Base-by-base conservation (phyloP, 2,329 filamentous ascomycete genomes). In the Neonectria ditissima region DNA sequence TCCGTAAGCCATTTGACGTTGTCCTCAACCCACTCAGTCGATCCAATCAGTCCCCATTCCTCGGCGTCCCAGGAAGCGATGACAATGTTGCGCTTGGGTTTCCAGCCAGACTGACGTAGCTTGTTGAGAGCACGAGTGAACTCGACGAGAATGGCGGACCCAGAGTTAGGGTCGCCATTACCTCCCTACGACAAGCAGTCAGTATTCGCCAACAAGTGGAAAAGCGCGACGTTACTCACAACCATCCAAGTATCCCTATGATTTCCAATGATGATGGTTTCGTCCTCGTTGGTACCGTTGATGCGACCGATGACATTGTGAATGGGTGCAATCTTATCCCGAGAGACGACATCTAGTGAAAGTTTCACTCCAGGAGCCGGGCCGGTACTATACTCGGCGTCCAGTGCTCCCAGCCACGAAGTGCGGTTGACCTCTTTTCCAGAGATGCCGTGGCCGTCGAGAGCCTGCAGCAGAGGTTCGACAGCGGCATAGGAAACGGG, bases 21-120 rank as follows among this genome's bases (percentile, higher is more conserved):
- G 62, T 97, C 92, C 74, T 97, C 92, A 0, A 97, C 92, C 91
- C 92, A 97, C 74, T 97, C 93, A 0, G 92, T 94, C 4, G 90
- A 93, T 1, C 93, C 93, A 8, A 97, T 78, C 1, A 96, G 81
- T 0, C 91, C 92, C 71, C 95, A 95, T 77, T 97, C 93, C 76
- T 92, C 90, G 0, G 85, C 89, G 67, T 92, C 90, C 89, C 89
- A 92, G 0, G 81, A 84, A 1, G 90, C 91, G 65, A 96, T 89
- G 11, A 95, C 90, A 58, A 75, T 77, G 0, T 92, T 96, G 10
- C 93, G 86, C 58, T 90, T 84, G 0, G 93, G 93, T 73, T 90
- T 91, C 93, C 93, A 97, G 9, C 92, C 92, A n/a, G 84, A 84
- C 13, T 88, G 83, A 0, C 92, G 78, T 8, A 93, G 89, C 59